A percentile compares a stretch with the other conserved stretches of the same genome.
phyloP scores from a whole-genome alignment of 495 filamentous ascomycete genomes.

The Cryomyces minteri region DNA sequence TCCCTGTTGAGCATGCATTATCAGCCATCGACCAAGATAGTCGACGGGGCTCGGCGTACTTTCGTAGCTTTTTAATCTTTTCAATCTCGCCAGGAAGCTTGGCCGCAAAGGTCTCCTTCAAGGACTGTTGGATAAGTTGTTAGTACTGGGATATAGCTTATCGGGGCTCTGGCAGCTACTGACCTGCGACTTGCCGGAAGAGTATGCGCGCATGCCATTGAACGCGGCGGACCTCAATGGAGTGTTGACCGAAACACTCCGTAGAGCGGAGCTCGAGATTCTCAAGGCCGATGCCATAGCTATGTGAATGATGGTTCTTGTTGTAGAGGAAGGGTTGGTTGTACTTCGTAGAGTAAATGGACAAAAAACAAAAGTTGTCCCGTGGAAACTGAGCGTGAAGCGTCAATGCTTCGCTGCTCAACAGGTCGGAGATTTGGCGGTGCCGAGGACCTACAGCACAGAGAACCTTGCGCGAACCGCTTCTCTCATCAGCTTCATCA shows the following conservation, averaged over 20 bases:
- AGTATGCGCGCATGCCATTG: constrained; percentile 76
- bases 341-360: no score
- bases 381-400: no score
- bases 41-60: constrained; percentile 38
- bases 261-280: constrained; percentile 55
- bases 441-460: no score
- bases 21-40: neutral
- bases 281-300: constrained; percentile 62
- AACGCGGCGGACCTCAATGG: constrained; percentile 49
- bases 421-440: no score
- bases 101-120: constrained; percentile 97
- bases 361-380: no score
- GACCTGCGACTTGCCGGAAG: constrained; percentile 73
- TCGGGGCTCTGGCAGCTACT: constrained; percentile 3
- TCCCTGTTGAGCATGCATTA: constrained; percentile 35
- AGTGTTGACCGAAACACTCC: constrained; percentile 46
- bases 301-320: no score
- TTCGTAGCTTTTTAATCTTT: constrained; percentile 94
- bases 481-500: no score
- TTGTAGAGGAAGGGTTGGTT: no score
- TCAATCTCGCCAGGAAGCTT: constrained; percentile 90
- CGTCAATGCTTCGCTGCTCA: no score
- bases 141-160: constrained; percentile 4
- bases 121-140: constrained; percentile 38
- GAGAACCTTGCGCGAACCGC: no score